Conservation (phyloP, 192 early-diverging fungal genomes). For the Coemansia sp. region DNA sequence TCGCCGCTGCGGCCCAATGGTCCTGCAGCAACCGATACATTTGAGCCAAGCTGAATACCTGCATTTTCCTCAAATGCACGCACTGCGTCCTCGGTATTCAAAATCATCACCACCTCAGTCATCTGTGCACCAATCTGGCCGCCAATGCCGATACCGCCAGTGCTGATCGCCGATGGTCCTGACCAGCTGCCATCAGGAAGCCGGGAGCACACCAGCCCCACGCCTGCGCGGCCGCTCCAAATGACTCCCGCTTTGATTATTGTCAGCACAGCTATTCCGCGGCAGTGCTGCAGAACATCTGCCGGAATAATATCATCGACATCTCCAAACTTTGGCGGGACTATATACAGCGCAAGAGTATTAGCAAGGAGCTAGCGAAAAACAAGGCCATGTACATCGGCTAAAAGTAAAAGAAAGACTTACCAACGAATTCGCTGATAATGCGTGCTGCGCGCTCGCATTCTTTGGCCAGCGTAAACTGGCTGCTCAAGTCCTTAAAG, state of each 20-base stretch:
- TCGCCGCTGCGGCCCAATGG: slow-evolving; percentile 85
- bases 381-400: neutral
- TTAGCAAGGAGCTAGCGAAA: no score
- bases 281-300: slow-evolving; percentile 69
- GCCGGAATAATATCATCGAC: slow-evolving; percentile 70
- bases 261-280: slow-evolving; percentile 89
- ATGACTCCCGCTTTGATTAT: slow-evolving; percentile 92
- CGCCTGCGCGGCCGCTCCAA: slow-evolving; percentile 81
- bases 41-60: slow-evolving; percentile 84
- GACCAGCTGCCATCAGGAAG: slow-evolving; percentile 73
- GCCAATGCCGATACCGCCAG: slow-evolving; percentile 81
- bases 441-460: slow-evolving; percentile 53
- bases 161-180: slow-evolving; percentile 81
- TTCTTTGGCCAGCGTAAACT: slow-evolving; percentile 51
- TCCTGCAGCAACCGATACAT: slow-evolving; percentile 84
- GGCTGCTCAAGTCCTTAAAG: slow-evolving; percentile 38
- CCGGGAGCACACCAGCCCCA: slow-evolving; percentile 82
- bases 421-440: slow-evolving; percentile 39
- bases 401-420: neutral
- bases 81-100: slow-evolving; percentile 82
- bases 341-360: slow-evolving; percentile 10
- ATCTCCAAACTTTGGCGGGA: slow-evolving; percentile 51
- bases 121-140: slow-evolving; percentile 86
- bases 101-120: slow-evolving; percentile 87
- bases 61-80: slow-evolving; percentile 80